Evolutionary conservation across 2,329 filamentous ascomycete species (phyloP).

Genomic region (Colletotrichum ledebouriae): DNA sequence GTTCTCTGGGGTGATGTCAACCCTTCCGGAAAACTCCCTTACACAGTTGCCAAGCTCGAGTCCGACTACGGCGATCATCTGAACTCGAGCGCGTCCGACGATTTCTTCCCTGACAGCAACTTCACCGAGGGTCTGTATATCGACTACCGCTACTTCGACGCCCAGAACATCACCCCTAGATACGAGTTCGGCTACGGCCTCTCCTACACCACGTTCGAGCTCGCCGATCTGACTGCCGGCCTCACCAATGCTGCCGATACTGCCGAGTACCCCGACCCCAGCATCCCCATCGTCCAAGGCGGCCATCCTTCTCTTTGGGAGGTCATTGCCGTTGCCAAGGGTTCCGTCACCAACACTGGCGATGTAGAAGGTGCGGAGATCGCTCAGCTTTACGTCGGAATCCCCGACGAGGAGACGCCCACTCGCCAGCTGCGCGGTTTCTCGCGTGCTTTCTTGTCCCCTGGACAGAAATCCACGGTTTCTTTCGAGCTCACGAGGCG

Average conservation of each 20-base stretch:
- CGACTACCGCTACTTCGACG: constrained; percentile 69
- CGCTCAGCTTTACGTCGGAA: constrained; percentile 62
- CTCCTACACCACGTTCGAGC: constrained; percentile 67
- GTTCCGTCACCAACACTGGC: constrained; percentile 59
- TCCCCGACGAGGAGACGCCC: constrained; percentile 59
- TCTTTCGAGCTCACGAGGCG: constrained; percentile 69
- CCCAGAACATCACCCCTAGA: constrained; percentile 60
- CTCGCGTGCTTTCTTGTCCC: constrained; percentile 44
- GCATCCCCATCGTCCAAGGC: constrained; percentile 56
- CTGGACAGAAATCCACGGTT: constrained; percentile 52
- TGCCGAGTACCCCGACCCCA: constrained; percentile 57
- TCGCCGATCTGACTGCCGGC: constrained; percentile 57
- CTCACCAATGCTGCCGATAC: constrained; percentile 47
- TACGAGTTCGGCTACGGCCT: constrained; percentile 71
- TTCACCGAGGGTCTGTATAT: constrained; percentile 66
- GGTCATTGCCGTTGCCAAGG: constrained; percentile 55
- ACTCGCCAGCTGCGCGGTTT: constrained; percentile 75
- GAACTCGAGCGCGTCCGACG: constrained; percentile 47
- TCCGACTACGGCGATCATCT: constrained; percentile 67
- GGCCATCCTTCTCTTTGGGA: constrained; percentile 64
- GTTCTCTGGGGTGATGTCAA: constrained; percentile 70
- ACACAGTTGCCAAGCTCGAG: constrained; percentile 70
- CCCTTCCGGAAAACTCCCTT: constrained; percentile 71
- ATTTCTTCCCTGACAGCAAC: constrained; percentile 62
- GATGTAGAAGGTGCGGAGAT: constrained; percentile 59